Base-by-base conservation (phyloP, 2,329 filamentous ascomycete genomes). In the Clarireedia paspali region DNA sequence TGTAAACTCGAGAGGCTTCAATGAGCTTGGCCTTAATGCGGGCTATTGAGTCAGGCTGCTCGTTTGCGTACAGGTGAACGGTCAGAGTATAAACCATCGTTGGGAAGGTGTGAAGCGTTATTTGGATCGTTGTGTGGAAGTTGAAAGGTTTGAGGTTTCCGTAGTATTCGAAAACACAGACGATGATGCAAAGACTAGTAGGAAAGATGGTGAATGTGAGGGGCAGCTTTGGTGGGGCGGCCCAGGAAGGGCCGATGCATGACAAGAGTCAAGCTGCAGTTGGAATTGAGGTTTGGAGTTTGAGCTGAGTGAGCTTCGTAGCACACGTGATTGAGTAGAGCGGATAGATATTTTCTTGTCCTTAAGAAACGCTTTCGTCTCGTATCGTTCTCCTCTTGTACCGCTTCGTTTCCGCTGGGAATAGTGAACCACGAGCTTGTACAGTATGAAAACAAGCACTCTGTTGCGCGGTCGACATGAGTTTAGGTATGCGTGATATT, bases 1-100 rank as follows among this genome's bases (percentile, higher is more conserved):
- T 81, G 73, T 89, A 89, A 60, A 89, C 78, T 60, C 82, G 78
- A 57, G 83, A 84, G n/a, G 87, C 87, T 69, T 90, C 87, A 67
- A 85, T 79, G 56, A 90, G 81, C 75, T 89, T 90, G 56, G 81
- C 81, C 65, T 83, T 81, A 57, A 90, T 74, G 71, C 85, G 87
- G 59, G 76, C 73, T 72, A 89, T 84, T 67, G 76, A 77, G 54
- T 82, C 80, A 12, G 77, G 71, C 65, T 87, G 79, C 56, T 82
- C 76, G 67, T 89, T 89, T 61, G 85, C 84, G 73, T 85, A 82
- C 60, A 89, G 77, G 65, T 86, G 83, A 49, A 85, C 83, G 63
- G 84, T 82, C 63, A 87, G 81, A 59, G 83, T 86, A 73, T 87
- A 87, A 62, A 85, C 82, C 82, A 85, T 85, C 46, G 67, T 77